phyloP scores from a whole-genome alignment of 73 alveolate genomes.

The Durusdinium trenchii region DNA sequence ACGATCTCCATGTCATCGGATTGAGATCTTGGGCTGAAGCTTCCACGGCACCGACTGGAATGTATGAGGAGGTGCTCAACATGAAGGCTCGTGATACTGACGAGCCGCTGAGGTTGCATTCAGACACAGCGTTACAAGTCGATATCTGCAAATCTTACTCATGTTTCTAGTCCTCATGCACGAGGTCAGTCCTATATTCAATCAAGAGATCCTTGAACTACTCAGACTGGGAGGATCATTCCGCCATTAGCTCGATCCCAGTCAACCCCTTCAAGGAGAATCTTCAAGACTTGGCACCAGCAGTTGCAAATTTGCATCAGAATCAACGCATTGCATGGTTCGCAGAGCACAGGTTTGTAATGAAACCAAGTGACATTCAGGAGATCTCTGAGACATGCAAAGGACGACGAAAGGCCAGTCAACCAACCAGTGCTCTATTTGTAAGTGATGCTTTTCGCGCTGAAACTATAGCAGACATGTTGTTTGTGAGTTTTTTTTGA shows the following conservation, averaged over 20 bases:
- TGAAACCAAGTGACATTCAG: not conserved
- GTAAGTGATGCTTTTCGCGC: not conserved
- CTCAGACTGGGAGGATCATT: constrained; percentile 56
- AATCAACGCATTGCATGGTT: not conserved
- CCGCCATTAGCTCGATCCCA: constrained; percentile 62
- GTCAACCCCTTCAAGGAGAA: not conserved
- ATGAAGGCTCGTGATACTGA: constrained; percentile 37
- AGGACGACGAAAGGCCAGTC: not conserved
- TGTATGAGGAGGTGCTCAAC: constrained; percentile 57
- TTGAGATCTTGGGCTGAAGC: constrained; percentile 25
- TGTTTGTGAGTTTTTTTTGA: too few relatives aligned
- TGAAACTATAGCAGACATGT: too few relatives aligned
- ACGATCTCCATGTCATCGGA: constrained; percentile 44
- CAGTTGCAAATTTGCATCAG: not conserved
- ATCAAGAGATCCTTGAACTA: constrained; percentile 68
- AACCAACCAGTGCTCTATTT: not conserved
- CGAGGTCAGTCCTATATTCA: constrained; percentile 52
- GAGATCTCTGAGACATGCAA: not conserved
- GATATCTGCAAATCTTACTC: too few relatives aligned
- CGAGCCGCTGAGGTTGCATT: too few relatives aligned
- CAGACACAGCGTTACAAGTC: too few relatives aligned
- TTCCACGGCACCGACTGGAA: not conserved
- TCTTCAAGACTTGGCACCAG: not conserved
- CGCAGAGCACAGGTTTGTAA: not conserved
- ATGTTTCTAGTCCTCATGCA: too few relatives aligned